Evolutionary conservation across 2,329 filamentous ascomycete genomes (phyloP).

Genomic region (Fusarium subtropicale): DNA sequence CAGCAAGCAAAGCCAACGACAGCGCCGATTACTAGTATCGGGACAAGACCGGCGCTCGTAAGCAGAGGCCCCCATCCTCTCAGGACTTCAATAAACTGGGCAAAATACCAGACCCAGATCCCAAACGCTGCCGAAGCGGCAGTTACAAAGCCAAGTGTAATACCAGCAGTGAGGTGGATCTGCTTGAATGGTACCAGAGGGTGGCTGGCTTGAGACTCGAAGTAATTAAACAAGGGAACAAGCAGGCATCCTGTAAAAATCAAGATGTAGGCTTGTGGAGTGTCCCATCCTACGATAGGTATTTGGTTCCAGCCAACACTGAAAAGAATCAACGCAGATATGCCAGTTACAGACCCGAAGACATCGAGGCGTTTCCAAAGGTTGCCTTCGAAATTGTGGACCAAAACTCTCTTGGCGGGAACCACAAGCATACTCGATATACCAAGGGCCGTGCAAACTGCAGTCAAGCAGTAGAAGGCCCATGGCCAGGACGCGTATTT

Average conservation of each 20-base stretch:
- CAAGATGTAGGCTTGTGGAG: conserved; percentile 35
- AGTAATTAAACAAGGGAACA: conserved; percentile 25
- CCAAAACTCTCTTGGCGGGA: conserved; percentile 34
- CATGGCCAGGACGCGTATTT: conserved; percentile 43
- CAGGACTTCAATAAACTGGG: conserved; percentile 41
- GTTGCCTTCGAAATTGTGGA: conserved; percentile 42
- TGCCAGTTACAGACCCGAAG: conserved; percentile 26
- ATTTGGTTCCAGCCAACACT: conserved; percentile 45
- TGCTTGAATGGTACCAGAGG: conserved; percentile 42
- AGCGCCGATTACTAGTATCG: conserved; percentile 37
- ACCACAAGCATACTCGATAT: conserved; percentile 41
- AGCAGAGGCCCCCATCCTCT: conserved; percentile 41
- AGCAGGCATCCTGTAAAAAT: conserved; percentile 36
- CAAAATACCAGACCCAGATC: conserved; percentile 45
- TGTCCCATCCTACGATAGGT: conserved; percentile 34
- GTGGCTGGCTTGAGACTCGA: conserved; percentile 39
- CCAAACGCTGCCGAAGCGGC: conserved; percentile 42
- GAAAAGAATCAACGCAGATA: conserved; percentile 39
- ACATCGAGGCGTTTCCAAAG: conserved; percentile 44
- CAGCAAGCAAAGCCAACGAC: conserved; percentile 32
- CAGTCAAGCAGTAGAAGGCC: conserved; percentile 42
- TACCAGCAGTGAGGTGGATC: conserved; percentile 32
- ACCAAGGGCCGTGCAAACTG: conserved; percentile 39
- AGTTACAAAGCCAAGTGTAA: conserved; percentile 35
- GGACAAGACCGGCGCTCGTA: conserved; percentile 40